Evolutionary conservation across 1,284 basidiomycete species (phyloP).

Genomic region (Cutaneotrichosporon dermatis): DNA sequence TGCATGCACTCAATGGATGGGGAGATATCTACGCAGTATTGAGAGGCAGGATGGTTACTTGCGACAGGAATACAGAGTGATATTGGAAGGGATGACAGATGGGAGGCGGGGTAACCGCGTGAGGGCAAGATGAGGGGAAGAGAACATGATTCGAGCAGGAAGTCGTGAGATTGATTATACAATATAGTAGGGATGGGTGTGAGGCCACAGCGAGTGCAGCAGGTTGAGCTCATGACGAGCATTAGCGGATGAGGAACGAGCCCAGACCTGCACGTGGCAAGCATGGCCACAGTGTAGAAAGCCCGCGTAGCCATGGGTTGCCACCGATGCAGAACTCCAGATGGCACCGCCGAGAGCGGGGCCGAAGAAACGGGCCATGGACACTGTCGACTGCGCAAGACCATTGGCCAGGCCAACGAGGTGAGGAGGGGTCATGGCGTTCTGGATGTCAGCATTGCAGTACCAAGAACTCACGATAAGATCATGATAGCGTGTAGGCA

Average conservation of each 20-base stretch:
- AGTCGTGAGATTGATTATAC: too few relatives aligned
- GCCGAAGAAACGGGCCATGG: conserved; percentile 62
- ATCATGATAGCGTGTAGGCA: conserved; percentile 50
- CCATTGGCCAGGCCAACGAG: conserved; percentile 72
- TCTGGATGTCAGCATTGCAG: conserved; percentile 25
- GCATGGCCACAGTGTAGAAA: conserved; percentile 41
- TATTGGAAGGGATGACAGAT: neutral
- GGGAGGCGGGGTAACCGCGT: too few relatives aligned
- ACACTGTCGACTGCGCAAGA: conserved; percentile 57
- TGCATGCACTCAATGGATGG: too few relatives aligned
- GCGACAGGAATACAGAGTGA: neutral
- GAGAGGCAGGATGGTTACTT: too few relatives aligned
- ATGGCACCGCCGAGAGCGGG: conserved; percentile 53
- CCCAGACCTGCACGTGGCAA: conserved; percentile 38
- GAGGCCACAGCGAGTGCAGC: too few relatives aligned
- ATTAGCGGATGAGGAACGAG: conserved; percentile 44
- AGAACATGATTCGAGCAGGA: too few relatives aligned
- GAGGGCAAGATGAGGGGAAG: too few relatives aligned
- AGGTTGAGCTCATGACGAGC: neutral
- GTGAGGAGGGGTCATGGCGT: conserved; percentile 49
- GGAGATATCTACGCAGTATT: too few relatives aligned
- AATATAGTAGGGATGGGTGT: too few relatives aligned
- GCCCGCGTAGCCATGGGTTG: conserved; percentile 46
- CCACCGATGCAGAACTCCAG: conserved; percentile 47
- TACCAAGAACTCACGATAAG: conserved; percentile 37